Evolutionary conservation across 805 yeast species (phyloP), one percentile per base, ranked within the genome.

Genomic region (Pichia heedii): DNA sequence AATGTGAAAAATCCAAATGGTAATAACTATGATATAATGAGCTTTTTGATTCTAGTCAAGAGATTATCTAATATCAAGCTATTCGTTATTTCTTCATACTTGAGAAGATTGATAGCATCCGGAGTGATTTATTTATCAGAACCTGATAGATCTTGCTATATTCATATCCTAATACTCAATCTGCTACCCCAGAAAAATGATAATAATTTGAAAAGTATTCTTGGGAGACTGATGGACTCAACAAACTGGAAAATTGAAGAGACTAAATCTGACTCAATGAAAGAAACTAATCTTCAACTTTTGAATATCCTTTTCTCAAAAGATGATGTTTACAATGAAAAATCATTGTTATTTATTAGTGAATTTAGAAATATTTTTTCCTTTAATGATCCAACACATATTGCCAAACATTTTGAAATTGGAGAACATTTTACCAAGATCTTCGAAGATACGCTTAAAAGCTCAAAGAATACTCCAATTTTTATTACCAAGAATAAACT

Each of bases 51-150:
- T n/a, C 59, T 79, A 27, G 66, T 81, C 16, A 68, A 70, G 42
- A 80, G 76, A 56, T 58, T 80, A 4, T 68, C 70, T 39, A 50
- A 62, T 9, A 51, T 69, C 42, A 72, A 71, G 37, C 58, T 82
- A 21, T 69, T 83, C 21, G 61, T 75, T 2, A 67, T 79, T 15
- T 77, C 83, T 1, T 72, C 83, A 1, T 90, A 90, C 54, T 68
- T 89, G 45, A 68, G 97, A 54, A 77, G 80, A 51, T 65, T 89
- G 32, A 88, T 90, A 37, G 86, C 96, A 10, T 79, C 93, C 1
- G 98, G 97, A 5, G 69, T 87, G 1, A 75, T 89, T 37, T 86
- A 84, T 60, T 60, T 77, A 12, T 63, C 69, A 3, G 70, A 75
- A 8, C 74, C 76, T 18, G 68, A 68, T 8, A 59, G 63, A 22